These are phyloP conservation scores for Beauveria bassiana DNA, from an alignment of 2,329 filamentous ascomycete species.

Conservation along the genomic window DNA sequence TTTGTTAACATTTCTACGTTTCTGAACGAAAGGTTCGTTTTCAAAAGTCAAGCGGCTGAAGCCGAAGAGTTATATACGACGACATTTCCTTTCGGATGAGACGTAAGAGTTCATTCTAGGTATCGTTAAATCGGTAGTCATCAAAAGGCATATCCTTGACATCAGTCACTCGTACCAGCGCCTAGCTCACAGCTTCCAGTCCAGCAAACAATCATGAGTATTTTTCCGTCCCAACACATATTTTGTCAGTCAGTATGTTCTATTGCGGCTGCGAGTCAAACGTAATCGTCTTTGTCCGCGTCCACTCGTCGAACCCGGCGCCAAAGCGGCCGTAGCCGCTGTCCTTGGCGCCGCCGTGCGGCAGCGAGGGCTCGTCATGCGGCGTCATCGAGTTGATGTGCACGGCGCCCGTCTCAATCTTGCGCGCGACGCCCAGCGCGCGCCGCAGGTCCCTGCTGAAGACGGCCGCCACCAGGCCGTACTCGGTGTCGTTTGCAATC, in stretches of 20 bases:
- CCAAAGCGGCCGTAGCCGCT: conserved; percentile 55
- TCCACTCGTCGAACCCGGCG: conserved; percentile 14
- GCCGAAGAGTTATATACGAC: too few species aligned
- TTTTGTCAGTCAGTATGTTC: neutral
- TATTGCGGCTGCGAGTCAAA: neutral
- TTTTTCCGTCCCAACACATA: neutral
- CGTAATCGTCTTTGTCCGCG: conserved; percentile 10
- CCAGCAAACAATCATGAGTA: too few species aligned
- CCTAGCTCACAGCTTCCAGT: too few species aligned
- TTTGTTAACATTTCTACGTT: too few species aligned
- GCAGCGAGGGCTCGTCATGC: conserved; percentile 52
- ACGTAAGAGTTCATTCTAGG: too few species aligned
- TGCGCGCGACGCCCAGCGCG: conserved; percentile 46
- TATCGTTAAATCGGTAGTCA: too few species aligned
- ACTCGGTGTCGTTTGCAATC: conserved; percentile 72
- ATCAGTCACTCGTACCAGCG: too few species aligned
- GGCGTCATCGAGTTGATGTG: conserved; percentile 57
- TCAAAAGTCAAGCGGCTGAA: too few species aligned
- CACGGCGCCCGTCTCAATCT: conserved; percentile 54
- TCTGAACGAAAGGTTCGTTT: too few species aligned
- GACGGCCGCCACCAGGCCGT: conserved; percentile 60
- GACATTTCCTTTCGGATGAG: too few species aligned
- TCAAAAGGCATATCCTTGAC: too few species aligned
- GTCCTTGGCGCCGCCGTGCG: conserved; percentile 55
- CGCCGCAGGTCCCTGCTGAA: conserved; percentile 58